A percentile compares a stretch with the other conserved stretches of the same genome.
Evolutionary conservation across 1,284 basidiomycete species (phyloP).

Genomic region (Porodaedalea pini): DNA sequence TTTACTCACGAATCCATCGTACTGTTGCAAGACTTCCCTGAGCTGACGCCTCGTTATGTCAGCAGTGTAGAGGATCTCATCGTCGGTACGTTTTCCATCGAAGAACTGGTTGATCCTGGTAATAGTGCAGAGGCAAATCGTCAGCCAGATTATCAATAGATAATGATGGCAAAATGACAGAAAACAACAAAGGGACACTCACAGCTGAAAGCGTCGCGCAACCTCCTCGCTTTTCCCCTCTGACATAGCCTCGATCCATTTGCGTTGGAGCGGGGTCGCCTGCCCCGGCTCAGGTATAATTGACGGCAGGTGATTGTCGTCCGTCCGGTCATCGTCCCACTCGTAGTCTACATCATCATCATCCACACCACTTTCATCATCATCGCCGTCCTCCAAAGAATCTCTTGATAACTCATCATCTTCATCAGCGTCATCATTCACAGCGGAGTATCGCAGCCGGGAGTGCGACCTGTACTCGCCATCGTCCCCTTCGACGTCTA

Average conservation of each 20-base stretch:
- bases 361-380: constrained; percentile 6
- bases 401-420: constrained; percentile 3
- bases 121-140: background rate
- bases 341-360: constrained; percentile 24
- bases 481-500: background rate
- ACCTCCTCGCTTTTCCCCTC: constrained; percentile 67
- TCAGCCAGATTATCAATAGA: background rate
- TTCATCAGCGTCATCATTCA: constrained; percentile 32
- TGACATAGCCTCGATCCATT: constrained; percentile 82
- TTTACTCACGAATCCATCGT: constrained; percentile 67
- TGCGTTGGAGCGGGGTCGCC: constrained; percentile 70
- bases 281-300: constrained; percentile 82
- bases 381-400: background rate
- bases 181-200: constrained; percentile 29
- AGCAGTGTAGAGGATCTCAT: constrained; percentile 74
- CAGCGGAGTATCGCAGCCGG: constrained; percentile 23
- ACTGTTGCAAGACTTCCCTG: constrained; percentile 73
- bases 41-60: constrained; percentile 74
- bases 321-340: constrained; percentile 47
- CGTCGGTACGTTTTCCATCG: constrained; percentile 75
- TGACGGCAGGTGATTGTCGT: constrained; percentile 53
- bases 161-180: background rate
- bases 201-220: constrained; percentile 66
- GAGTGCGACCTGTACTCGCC: background rate
- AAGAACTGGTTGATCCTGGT: constrained; percentile 77